phyloP scores from a whole-genome alignment of 129 eudicot species.

The Kitagawia praeruptora region DNA sequence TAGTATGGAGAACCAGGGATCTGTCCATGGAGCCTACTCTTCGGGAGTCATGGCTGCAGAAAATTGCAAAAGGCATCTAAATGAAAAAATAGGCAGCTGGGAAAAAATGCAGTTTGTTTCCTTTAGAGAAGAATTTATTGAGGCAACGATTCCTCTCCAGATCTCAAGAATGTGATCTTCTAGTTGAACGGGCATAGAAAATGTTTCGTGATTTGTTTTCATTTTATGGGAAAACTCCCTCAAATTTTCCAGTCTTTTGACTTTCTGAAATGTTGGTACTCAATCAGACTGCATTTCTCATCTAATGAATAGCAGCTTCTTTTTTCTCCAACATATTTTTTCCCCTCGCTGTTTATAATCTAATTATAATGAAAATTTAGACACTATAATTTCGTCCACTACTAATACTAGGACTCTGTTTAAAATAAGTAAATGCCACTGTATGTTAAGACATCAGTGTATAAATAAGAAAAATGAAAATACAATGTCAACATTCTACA shows the following conservation, averaged over 20 bases:
- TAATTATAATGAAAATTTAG: no score
- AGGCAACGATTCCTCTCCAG: conserved; percentile 68
- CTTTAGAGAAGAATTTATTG: conserved; percentile 48
- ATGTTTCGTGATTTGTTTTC: neutral
- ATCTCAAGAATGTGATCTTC: conserved; percentile 66
- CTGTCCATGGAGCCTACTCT: no score
- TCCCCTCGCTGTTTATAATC: neutral
- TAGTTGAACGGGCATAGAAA: neutral
- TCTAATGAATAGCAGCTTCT: neutral
- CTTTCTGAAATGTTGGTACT: neutral
- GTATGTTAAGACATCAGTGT: no score
- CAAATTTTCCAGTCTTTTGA: neutral
- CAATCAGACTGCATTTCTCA: neutral
- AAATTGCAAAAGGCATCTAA: no score
- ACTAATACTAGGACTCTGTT: no score
- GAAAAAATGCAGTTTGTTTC: conserved; percentile 50
- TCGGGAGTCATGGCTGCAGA: no score
- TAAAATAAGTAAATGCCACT: no score
- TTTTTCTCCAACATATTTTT: neutral
- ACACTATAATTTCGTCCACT: no score
- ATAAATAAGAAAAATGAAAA: no score
- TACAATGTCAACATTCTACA: no score
- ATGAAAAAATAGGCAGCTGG: conserved; percentile 47
- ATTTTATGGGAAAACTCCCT: neutral
- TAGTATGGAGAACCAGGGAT: no score